These are phyloP conservation scores for Candida cerambycidarum DNA, from an alignment of 805 yeast species.

Conservation along the genomic window DNA sequence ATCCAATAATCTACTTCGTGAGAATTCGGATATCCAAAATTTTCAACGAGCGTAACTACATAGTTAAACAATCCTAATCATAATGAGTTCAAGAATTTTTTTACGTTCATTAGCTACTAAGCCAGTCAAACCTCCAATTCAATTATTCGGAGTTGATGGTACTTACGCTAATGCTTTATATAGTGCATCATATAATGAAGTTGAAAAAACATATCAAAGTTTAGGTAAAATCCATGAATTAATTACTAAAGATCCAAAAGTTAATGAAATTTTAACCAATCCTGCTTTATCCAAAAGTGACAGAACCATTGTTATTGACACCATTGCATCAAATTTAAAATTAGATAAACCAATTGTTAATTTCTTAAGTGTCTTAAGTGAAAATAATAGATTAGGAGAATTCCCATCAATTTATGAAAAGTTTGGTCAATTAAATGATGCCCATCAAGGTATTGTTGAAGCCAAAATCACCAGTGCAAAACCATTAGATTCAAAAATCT, in stretches of 20 bases:
- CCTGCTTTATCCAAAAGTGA: conserved; percentile 81
- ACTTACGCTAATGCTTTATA: conserved; percentile 95
- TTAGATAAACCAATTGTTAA: conserved; percentile 74
- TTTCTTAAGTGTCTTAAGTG: conserved; percentile 82
- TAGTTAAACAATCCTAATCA: conserved; percentile 1
- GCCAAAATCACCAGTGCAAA: conserved; percentile 88
- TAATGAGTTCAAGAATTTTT: conserved; percentile 17
- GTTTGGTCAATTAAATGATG: conserved; percentile 78
- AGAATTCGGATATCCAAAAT: conserved; percentile 4
- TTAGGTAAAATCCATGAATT: conserved; percentile 57
- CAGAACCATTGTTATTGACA: conserved; percentile 67
- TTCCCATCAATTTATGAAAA: conserved; percentile 65
- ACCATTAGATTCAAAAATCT: conserved; percentile 77
- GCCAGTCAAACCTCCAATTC: conserved; percentile 80
- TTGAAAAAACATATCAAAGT: conserved; percentile 68
- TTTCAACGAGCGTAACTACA: conserved; percentile 5
- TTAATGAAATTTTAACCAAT: conserved; percentile 62
- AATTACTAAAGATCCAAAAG: conserved; percentile 62
- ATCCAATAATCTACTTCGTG: conserved; percentile 5
- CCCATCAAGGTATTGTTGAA: conserved; percentile 88
- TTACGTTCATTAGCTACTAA: conserved; percentile 69
- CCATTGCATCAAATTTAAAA: conserved; percentile 48
- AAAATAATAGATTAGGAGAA: conserved; percentile 86
- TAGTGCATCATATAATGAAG: conserved; percentile 83
- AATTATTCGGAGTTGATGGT: conserved; percentile 93